phyloP scores from a whole-genome alignment of 2,329 filamentous ascomycete genomes.

The Coniochaeta hoffmannii region DNA sequence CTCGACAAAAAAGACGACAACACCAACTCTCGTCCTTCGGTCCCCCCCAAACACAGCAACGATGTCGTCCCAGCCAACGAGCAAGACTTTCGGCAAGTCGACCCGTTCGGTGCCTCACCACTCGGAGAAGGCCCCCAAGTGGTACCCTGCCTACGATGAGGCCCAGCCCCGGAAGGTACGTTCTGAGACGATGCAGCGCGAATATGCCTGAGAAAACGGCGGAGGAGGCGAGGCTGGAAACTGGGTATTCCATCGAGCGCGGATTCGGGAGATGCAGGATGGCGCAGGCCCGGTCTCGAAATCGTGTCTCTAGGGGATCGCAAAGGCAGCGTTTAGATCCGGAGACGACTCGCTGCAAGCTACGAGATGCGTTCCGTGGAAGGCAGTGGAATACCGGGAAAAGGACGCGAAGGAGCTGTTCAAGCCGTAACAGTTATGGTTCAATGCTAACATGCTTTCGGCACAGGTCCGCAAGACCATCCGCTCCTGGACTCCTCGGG shows the following conservation, averaged over 20 bases:
- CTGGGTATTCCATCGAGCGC: not conserved
- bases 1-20: slow-evolving; percentile 9
- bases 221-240: not conserved
- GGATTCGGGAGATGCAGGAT: not conserved
- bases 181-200: slow-evolving; percentile 22
- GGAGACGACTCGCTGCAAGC: not conserved
- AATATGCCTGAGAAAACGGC: slow-evolving; percentile 13
- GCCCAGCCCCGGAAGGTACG: slow-evolving; percentile 88
- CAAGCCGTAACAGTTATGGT: not conserved
- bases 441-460: slow-evolving; percentile 20
- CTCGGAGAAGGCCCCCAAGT: slow-evolving; percentile 94
- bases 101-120: slow-evolving; percentile 82
- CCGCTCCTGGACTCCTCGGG: slow-evolving; percentile 79
- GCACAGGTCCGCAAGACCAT: slow-evolving; percentile 86
- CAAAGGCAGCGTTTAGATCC: not conserved
- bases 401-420: not conserved
- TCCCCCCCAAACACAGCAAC: slow-evolving; percentile 5
- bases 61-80: slow-evolving; percentile 65
- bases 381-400: not conserved
- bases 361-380: not conserved
- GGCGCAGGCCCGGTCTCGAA: not conserved
- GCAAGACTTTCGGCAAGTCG: slow-evolving; percentile 97
- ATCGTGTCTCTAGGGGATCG: not conserved
- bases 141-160: slow-evolving; percentile 96
- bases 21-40: slow-evolving; percentile 6